Base-by-base conservation (phyloP, 2,329 filamentous ascomycete species). In the Clonostachys chloroleuca region DNA sequence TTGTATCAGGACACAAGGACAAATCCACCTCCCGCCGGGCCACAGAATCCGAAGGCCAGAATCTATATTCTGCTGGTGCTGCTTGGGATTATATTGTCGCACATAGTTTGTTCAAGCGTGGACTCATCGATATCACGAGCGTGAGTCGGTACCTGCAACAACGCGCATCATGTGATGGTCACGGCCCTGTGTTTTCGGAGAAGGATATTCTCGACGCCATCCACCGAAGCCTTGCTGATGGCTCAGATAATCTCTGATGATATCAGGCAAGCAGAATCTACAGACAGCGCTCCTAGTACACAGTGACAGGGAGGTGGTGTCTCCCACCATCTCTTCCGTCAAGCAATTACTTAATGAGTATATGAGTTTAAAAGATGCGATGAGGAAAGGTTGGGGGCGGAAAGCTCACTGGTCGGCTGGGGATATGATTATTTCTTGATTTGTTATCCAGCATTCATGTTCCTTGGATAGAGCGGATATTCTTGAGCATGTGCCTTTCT, bases 51-150 rank as follows among this genome's bases (percentile, higher is more conserved):
- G 74, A 81, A n/a, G 87, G 87, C 5, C 83, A 89, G 61, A 77
- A 77, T 30, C 68, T 95, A 12, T 73, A 94, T 7, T 86, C 86
- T 36, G 86, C 86, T 0, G 84, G 84, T 16, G 88, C 89, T 3
- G 86, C 91, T 0, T 97, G 92, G 92, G 92, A 96, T 59, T 74
- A 91, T 46, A 94, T 97, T 50, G 87, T 95, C 59, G 76, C 73
- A 46, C 89, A 96, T 65, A 82, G 88, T 6, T 68, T 92, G 9
- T 95, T 87, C 63, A 81, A 84, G 62, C 78, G 80, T 42, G 90
- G 91, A 0, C 72, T 89, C 17, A 84, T 96, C 24, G 89, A 97
- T 63, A 83, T 96, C 12, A 85, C 78, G 35, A 80, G 87, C 61
- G 87, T 96, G 34, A 91, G 86, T 62, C 87, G 92, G 59, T 75